Percentiles rank a stretch among this genome's conserved stretches.
These are phyloP conservation scores for Hyaloscypha variabilis DNA, from an alignment of 495 filamentous ascomycete species.

Conservation along the genomic window DNA sequence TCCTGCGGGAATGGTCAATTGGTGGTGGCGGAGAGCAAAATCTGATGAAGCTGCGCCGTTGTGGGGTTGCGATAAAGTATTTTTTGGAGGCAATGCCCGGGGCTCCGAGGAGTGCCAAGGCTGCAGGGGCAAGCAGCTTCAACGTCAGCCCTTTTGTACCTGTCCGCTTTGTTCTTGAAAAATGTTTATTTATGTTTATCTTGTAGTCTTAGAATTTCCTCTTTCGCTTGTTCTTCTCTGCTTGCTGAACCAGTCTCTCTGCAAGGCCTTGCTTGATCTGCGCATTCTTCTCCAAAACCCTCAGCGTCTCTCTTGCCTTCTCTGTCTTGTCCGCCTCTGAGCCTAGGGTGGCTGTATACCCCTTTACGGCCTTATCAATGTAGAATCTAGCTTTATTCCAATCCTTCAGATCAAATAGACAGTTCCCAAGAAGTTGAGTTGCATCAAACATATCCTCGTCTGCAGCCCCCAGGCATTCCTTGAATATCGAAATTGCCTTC, in stretches of 20 bases:
- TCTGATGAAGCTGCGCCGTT: not conserved
- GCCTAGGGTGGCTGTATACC: not conserved
- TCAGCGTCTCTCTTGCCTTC: not conserved
- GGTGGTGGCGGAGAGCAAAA: not conserved
- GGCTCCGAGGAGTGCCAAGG: not conserved
- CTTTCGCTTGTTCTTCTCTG: conserved; percentile 11
- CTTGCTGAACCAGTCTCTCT: conserved; percentile 6
- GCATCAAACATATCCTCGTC: not conserved
- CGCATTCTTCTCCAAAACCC: conserved; percentile 1
- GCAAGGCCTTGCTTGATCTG: conserved; percentile 4
- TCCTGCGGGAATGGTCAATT: not conserved
- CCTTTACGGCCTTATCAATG: conserved; percentile 9
- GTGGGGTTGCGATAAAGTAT: not conserved
- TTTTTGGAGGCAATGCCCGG: not conserved
- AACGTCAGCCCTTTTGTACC: not conserved
- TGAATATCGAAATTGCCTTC: not conserved
- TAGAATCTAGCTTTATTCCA: conserved; percentile 14
- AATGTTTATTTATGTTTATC: not conserved
- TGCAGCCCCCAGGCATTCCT: not conserved
- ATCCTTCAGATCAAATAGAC: conserved; percentile 10
- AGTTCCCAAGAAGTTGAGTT: not conserved
- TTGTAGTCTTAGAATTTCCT: not conserved
- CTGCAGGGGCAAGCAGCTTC: not conserved
- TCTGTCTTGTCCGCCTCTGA: not conserved
- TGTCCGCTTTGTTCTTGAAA: not conserved